Evolutionary conservation across 495 filamentous ascomycete genomes (phyloP), one percentile per base, ranked within the genome.

Genomic region (Talaromyces thailandensis): DNA sequence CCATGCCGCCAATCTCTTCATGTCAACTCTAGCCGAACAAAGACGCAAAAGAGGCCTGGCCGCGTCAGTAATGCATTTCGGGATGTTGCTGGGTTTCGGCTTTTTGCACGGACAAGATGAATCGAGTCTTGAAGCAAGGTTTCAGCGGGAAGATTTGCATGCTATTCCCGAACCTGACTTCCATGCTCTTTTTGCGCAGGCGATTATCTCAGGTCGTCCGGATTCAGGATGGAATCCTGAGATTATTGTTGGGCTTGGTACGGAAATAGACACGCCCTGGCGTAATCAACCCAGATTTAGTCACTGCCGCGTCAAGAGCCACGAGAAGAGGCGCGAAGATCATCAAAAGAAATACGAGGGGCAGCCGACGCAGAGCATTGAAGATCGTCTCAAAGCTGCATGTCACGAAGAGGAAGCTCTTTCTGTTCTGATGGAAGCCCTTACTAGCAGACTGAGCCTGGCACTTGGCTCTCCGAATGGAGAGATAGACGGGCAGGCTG

Each of bases 1-100:
- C 64, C 70, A 73, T 0, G 77, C 81, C 0, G 81, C 77, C n/a
- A 83, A 83, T 68, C 73, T 79, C 71, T 85, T 80, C 71, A 74
- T 62, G 73, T 76, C 62, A 18, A 63, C 65, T 14, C 56, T 80
- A 0, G 72, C 70, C 0, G 56, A 29, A 6, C 63, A 74, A 56
- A 63, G 79, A 1, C 62, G 70, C 11, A 35, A 62, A 16, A 29
- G 63, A 37, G 68, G 68, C 2, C 31, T 76, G 0, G 68, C 72
- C 2, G 77, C 71, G 0, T 80, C 78, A 3, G 75, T 77, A 5
- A 70, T 85, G 51, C 74, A 83, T 62, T 78, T 85, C 18, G 62
- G 63, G 7, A 29, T 28, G 25, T 25, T 66, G 11, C 26, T 50
- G 26, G 82, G 80, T 5, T 66, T 81, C n/a, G 83, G 83, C 0